phyloP scores from a whole-genome alignment of 2,329 filamentous ascomycete species.

The Myriosclerotinia duriaeana region DNA sequence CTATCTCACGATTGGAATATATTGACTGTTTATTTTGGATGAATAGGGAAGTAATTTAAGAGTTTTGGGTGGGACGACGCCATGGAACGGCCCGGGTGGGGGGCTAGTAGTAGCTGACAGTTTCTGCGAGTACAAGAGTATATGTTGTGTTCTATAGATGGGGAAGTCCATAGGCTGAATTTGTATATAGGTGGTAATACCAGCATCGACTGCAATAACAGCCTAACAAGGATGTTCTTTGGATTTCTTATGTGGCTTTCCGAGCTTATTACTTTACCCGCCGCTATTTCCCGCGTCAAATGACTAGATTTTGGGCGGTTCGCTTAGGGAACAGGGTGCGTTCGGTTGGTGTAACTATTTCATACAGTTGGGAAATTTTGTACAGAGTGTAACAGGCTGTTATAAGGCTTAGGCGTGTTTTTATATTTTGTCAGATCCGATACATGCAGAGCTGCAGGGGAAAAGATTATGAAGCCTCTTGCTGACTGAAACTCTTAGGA shows the following conservation, averaged over 20 bases:
- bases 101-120: not conserved
- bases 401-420: not conserved
- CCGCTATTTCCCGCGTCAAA: not conserved
- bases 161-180: not conserved
- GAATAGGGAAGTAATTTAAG: not conserved
- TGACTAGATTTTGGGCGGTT: not conserved
- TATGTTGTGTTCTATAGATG: not conserved
- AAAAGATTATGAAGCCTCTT: not conserved
- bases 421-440: not conserved
- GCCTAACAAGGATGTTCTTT: not conserved
- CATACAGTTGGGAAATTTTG: not conserved
- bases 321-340: not conserved
- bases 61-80: not conserved
- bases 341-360: not conserved
- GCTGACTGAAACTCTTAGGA: not conserved
- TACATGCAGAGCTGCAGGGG: not conserved
- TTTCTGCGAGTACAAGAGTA: not conserved
- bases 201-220: not conserved
- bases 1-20: not conserved
- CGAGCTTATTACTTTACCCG: not conserved
- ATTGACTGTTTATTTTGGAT: not conserved
- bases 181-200: not conserved
- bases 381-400: not conserved
- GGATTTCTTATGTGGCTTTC: not conserved
- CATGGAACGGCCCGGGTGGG: not conserved